Percentiles rank a stretch among this genome's conserved stretches.
Evolutionary conservation across 2,329 filamentous ascomycete species (phyloP).

Genomic region (Coniochaeta sp.): DNA sequence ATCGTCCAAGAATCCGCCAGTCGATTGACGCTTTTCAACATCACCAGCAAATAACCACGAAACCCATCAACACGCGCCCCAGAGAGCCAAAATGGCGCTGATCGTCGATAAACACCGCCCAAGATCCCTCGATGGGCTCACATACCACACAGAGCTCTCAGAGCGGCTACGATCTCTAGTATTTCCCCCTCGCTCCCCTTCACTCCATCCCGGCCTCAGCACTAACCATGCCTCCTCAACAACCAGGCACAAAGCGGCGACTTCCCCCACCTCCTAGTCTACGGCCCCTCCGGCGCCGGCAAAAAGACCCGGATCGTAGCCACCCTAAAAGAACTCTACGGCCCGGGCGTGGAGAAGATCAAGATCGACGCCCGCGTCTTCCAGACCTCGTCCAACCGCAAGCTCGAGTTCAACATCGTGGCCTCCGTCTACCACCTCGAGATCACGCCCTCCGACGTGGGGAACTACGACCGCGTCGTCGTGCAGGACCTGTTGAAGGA

Average conservation of each 20-base stretch:
- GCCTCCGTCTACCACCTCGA: conserved; percentile 96
- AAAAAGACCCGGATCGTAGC: conserved; percentile 98
- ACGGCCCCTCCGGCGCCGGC: conserved; percentile 90
- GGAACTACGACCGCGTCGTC: conserved; percentile 92
- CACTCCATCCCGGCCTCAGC: conserved; percentile 7
- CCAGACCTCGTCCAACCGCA: conserved; percentile 90
- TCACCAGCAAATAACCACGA: background rate
- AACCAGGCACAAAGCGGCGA: conserved; percentile 95
- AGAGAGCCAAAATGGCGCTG: conserved; percentile 46
- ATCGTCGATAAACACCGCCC: conserved; percentile 69
- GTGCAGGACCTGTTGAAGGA: conserved; percentile 95
- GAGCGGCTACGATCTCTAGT: conserved; percentile 81
- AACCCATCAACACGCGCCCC: background rate
- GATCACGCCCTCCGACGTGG: conserved; percentile 95
- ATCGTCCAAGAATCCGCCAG: background rate
- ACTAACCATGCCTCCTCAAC: conserved; percentile 5
- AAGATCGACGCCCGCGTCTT: conserved; percentile 98
- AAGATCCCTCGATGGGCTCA: conserved; percentile 67
- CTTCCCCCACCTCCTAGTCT: conserved; percentile 95
- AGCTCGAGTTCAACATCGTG: conserved; percentile 99
- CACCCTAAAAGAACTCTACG: conserved; percentile 90
- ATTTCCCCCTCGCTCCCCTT: conserved; percentile 23
- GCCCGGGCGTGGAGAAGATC: conserved; percentile 97
- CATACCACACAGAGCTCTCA: conserved; percentile 85
- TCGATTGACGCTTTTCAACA: background rate